These are phyloP conservation scores for Prunus salicina DNA, from an alignment of 306 rosid genomes.

Conservation along the genomic window DNA sequence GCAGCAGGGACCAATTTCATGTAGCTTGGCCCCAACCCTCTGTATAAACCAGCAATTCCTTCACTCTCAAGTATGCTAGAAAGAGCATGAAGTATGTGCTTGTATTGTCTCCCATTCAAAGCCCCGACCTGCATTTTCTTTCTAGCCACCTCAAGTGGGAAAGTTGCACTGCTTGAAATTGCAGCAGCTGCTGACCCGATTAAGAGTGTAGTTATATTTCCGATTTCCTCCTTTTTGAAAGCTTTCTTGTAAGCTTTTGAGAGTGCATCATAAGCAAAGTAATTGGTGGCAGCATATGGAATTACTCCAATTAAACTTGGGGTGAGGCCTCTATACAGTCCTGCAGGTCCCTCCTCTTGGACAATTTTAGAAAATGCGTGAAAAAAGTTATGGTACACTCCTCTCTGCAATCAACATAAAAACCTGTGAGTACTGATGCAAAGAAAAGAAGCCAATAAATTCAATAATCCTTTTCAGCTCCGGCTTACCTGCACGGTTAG, in stretches of 20 bases:
- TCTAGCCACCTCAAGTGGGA: constrained; percentile 82
- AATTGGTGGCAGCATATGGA: constrained; percentile 78
- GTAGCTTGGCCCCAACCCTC: constrained; percentile 75
- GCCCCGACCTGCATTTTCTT: constrained; percentile 90
- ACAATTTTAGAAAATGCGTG: constrained; percentile 56
- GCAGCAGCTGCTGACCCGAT: constrained; percentile 79
- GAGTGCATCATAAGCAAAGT: constrained; percentile 69
- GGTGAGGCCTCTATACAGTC: constrained; percentile 72
- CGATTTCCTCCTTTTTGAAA: constrained; percentile 52
- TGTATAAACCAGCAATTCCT: constrained; percentile 51
- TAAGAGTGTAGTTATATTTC: constrained; percentile 57
- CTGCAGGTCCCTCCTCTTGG: constrained; percentile 67
- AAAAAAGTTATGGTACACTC: constrained; percentile 49
- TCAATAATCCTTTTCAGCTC: neutral
- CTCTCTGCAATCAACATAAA: constrained; percentile 49
- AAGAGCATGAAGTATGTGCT: constrained; percentile 67
- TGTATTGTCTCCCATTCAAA: constrained; percentile 60
- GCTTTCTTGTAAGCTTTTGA: constrained; percentile 54
- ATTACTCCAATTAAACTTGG: constrained; percentile 79
- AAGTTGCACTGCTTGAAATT: constrained; percentile 69
- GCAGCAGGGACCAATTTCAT: constrained; percentile 76
- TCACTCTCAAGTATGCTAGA: constrained; percentile 54
- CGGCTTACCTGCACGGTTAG: constrained; percentile 56
- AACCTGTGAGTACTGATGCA: neutral
- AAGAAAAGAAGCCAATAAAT: neutral